Evolutionary conservation across 345 rosid species (phyloP), one percentile per base, ranked within the genome.

Genomic region (Kandelia obovata): DNA sequence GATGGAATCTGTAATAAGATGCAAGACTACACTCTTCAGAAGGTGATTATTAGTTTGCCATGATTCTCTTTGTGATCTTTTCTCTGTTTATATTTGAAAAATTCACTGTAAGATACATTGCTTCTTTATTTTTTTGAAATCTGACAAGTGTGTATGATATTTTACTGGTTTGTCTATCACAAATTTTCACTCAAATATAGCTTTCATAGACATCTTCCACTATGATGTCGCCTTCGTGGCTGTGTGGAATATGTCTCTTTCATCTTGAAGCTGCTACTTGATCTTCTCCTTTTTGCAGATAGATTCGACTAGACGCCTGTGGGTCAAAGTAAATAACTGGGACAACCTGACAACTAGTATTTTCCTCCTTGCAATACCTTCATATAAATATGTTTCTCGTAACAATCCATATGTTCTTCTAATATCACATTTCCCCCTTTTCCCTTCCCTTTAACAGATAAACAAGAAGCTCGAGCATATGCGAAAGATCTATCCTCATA

Each of bases 1-100:
- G 96, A 89, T 62, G 97, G 96, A 58, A 93, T 91, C 20, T 95
- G 99, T 69, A 94, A 95, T 67, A 88, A 83, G 76, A 92, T 95
- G 98, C 88, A 86, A 79, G 97, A 88, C 74, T 95, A 95, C 78
- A 90, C 94, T 64, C 89, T 92, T 66, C 87, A 87, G 79, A 85
- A 89, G 92, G 99, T 89, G 77, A 31, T 35, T 53, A 8, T 49
- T 66, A 21, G 7, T 34, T 43, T 74, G 43, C 55, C 15, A 68
- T 43, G 51, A 11, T 69, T 58, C 49, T 67, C 28, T 46, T 62
- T 34, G 11, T 16, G 7, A 11, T 59, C 46, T 52, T 57, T 66
- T 46, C 34, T 47, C 51, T 67, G 34, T 39, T 34, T 64, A 53
- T 47, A 25, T 59, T 39, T 61, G 16, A n/a, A 34, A 39, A 5